Evolutionary conservation across 139 green algal species (phyloP).

Genomic region (Chlamydomonas schloesseri): DNA sequence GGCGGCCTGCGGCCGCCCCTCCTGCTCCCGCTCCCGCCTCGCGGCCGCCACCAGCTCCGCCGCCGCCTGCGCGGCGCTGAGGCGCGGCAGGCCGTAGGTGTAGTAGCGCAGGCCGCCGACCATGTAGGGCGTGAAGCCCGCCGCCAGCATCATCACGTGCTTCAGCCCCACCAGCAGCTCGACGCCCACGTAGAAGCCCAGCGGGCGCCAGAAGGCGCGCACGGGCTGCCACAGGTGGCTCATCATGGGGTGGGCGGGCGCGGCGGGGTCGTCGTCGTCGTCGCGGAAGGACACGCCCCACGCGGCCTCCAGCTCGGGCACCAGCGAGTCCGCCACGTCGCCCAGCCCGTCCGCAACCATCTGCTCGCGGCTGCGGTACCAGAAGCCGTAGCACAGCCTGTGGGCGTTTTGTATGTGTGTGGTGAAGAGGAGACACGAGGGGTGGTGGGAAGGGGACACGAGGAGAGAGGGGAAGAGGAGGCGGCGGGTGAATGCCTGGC

Average conservation of each 20-base stretch:
- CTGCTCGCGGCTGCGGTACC: slow-evolving; percentile 39
- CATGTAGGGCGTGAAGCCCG: slow-evolving; percentile 31
- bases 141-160: slow-evolving; percentile 47
- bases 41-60: no score
- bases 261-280: slow-evolving; percentile 44
- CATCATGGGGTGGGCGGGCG: slow-evolving; percentile 58
- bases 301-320: slow-evolving; percentile 58
- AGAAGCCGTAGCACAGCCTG: slow-evolving; percentile 43
- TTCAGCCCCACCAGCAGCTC: slow-evolving; percentile 50
- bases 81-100: slow-evolving; percentile 30
- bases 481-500: no score
- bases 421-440: neutral
- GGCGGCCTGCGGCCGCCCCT: neutral
- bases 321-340: slow-evolving; percentile 52
- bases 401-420: neutral
- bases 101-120: slow-evolving; percentile 39
- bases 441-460: neutral
- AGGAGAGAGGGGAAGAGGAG: no score
- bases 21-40: no score
- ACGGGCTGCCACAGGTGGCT: slow-evolving; percentile 70
- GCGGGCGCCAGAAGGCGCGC: slow-evolving; percentile 43
- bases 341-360: slow-evolving; percentile 44
- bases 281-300: slow-evolving; percentile 59
- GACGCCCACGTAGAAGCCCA: slow-evolving; percentile 52
- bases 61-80: no score